A percentile compares a stretch with the other conserved stretches of the same genome.
These are phyloP conservation scores for Claviceps sorghi DNA, from an alignment of 2,329 filamentous ascomycete species.

Conservation along the genomic window DNA sequence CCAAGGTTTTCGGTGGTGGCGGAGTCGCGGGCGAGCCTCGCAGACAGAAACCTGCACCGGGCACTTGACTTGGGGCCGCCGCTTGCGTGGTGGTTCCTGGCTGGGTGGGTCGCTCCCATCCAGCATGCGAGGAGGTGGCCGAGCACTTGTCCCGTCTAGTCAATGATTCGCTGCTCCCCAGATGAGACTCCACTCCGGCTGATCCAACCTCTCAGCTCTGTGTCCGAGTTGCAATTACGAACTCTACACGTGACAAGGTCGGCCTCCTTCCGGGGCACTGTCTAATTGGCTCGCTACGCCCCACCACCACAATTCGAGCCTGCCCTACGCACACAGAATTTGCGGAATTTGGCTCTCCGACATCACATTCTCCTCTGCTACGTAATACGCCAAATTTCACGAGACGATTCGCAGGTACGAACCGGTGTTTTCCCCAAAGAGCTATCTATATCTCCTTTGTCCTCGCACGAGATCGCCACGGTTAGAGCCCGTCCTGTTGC, in stretches of 20 bases:
- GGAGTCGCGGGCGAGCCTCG: conserved; percentile 1
- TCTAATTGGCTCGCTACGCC: conserved; percentile 24
- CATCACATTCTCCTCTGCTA: conserved; percentile 22
- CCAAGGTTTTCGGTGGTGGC: not conserved
- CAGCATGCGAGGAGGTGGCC: not conserved
- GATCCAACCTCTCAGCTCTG: not conserved
- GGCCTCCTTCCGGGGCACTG: conserved; percentile 3
- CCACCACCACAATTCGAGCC: conserved; percentile 20
- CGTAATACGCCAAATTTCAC: conserved; percentile 19
- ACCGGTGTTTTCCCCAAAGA: conserved; percentile 10
- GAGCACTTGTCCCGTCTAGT: not conserved
- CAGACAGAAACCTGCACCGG: conserved; percentile 2
- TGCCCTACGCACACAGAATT: conserved; percentile 30
- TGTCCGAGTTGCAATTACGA: conserved; percentile 3
- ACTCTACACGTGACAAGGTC: conserved; percentile 13
- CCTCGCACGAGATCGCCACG: not conserved
- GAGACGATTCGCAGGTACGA: conserved; percentile 30
- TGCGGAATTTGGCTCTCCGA: conserved; percentile 24
- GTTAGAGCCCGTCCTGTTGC: not conserved
- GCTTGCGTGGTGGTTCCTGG: not conserved
- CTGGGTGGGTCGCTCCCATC: not conserved
- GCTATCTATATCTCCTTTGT: not conserved
- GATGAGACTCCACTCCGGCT: not conserved
- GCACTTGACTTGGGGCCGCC: not conserved
- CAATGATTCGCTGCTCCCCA: conserved; percentile 2